These are phyloP conservation scores for Candida tibetensis DNA, from an alignment of 805 yeast genomes.

Conservation along the genomic window DNA sequence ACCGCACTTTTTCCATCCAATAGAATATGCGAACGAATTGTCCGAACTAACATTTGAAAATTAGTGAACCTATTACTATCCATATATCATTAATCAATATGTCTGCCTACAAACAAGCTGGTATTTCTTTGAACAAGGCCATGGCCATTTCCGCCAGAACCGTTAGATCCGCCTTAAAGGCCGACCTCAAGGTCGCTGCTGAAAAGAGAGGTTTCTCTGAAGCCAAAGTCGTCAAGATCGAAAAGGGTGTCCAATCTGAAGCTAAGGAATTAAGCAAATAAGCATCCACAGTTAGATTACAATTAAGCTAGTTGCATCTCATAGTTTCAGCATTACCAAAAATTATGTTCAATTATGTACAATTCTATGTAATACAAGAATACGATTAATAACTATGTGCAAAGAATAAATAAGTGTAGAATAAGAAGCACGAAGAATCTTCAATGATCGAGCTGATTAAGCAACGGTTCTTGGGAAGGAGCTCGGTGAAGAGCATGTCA, in stretches of 20 bases:
- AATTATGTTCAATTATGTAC: not conserved
- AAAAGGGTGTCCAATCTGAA: conserved; percentile 57
- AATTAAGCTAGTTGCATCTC: not conserved
- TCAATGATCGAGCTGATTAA: too few relatives aligned
- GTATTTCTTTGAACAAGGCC: conserved; percentile 73
- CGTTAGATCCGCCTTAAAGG: conserved; percentile 83
- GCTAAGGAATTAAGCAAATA: conserved; percentile 37
- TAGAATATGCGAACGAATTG: conserved; percentile 4
- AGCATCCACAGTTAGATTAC: too few relatives aligned
- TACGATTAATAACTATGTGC: not conserved
- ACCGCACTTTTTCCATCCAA: too few relatives aligned
- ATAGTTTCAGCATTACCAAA: not conserved
- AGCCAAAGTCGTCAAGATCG: conserved; percentile 66
- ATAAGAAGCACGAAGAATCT: too few relatives aligned
- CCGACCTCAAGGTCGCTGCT: conserved; percentile 73
- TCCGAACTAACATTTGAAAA: conserved; percentile 8
- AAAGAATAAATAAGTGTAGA: not conserved
- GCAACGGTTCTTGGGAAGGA: too few relatives aligned
- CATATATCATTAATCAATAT: conserved; percentile 16
- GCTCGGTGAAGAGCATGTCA: too few relatives aligned
- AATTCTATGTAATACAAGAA: not conserved
- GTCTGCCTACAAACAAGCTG: conserved; percentile 51
- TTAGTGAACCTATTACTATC: not conserved
- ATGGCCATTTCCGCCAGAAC: conserved; percentile 87
- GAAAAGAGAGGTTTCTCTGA: conserved; percentile 73